phyloP scores from a whole-genome alignment of 345 rosid species.

The Murraya koenigii region DNA sequence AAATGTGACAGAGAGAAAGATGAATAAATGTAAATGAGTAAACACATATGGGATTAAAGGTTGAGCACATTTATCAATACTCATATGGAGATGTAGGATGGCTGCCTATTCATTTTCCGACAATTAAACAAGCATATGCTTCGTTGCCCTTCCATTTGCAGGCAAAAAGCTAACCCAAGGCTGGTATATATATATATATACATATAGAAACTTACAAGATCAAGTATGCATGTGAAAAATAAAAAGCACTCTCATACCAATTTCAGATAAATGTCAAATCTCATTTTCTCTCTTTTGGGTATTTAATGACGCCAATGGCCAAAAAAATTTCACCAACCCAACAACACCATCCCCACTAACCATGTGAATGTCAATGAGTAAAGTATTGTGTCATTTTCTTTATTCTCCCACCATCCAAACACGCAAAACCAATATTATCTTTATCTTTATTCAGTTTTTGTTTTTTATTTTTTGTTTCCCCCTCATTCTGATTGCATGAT shows the following conservation, averaged over 20 bases:
- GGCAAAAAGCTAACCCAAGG: constrained; percentile 25
- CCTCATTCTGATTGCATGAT: background rate
- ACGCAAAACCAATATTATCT: background rate
- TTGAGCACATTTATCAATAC: constrained; percentile 36
- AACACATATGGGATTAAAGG: background rate
- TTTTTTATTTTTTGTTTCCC: background rate
- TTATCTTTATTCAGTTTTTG: background rate
- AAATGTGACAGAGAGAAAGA: background rate
- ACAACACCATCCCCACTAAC: constrained; percentile 16
- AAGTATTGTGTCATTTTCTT: constrained; percentile 10
- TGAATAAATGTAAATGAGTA: background rate
- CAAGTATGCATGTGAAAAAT: background rate
- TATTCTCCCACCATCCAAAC: constrained; percentile 5
- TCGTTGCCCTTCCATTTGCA: constrained; percentile 49
- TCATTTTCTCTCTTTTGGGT: background rate
- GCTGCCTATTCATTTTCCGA: constrained; percentile 57
- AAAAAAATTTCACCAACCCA: constrained; percentile 9
- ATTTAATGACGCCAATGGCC: background rate
- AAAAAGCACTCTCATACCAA: background rate
- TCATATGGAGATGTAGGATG: constrained; percentile 27
- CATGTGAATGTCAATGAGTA: constrained; percentile 33
- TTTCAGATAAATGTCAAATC: constrained; percentile 2
- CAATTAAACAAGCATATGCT: constrained; percentile 42
- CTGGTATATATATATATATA: background rate
- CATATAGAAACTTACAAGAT: background rate